Percentiles rank a stretch among this genome's conserved stretches.
These are phyloP conservation scores for Trichoderma harzianum DNA, from an alignment of 2,329 filamentous ascomycete genomes.

Conservation along the genomic window DNA sequence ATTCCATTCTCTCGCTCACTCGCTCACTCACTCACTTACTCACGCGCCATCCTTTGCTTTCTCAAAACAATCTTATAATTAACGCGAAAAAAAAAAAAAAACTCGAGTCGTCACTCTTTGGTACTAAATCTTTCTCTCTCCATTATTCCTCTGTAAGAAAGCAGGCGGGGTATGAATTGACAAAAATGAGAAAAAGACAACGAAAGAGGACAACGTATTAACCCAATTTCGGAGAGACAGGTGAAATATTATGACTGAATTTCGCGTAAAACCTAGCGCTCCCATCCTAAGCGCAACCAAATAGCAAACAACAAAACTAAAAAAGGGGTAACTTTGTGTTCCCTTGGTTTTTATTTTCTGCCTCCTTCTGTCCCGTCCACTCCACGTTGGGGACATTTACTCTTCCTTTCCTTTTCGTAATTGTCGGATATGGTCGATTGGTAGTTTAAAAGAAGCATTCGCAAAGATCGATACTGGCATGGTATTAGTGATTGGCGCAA, in stretches of 20 bases:
- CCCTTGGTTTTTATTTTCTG: not conserved
- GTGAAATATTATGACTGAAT: not conserved
- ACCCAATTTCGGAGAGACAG: not conserved
- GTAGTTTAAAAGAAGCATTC: slow-evolving; percentile 37
- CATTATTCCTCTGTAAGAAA: not conserved
- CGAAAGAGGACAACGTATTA: not conserved
- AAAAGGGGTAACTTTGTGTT: not conserved
- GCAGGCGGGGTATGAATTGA: not conserved
- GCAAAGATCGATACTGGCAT: slow-evolving; percentile 39
- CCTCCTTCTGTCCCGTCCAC: not conserved
- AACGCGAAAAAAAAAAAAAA: not conserved
- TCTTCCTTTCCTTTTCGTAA: not conserved
- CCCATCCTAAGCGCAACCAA: not conserved
- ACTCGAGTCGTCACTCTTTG: not conserved
- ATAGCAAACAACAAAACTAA: not conserved
- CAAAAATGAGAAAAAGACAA: not conserved
- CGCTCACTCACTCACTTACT: no score
- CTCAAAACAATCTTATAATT: not conserved
- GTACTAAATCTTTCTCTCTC: not conserved
- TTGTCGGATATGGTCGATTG: not conserved
- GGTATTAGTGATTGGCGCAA: not conserved
- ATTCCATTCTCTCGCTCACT: no score
- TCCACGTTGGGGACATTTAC: not conserved
- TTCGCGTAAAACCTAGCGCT: not conserved
- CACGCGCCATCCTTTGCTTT: not conserved